phyloP scores from a whole-genome alignment of 192 early-diverging fungal genomes.

The Coemansia sp. region DNA sequence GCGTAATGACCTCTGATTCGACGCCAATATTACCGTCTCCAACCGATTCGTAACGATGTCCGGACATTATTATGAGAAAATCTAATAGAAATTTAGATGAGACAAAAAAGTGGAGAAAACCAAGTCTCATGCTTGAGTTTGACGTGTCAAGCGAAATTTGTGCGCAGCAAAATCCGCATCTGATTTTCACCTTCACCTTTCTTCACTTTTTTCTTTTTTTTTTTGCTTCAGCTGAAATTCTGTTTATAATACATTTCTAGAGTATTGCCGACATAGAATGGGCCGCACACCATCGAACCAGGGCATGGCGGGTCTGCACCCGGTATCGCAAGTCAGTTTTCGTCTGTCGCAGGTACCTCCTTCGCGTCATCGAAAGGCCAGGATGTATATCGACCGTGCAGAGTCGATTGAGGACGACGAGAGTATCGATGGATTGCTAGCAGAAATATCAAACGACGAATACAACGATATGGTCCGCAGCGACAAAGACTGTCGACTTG shows the following conservation, averaged over 20 bases:
- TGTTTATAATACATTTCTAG: neutral
- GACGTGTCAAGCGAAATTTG: too few relatives aligned
- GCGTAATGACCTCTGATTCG: constrained; percentile 40
- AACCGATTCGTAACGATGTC: constrained; percentile 40
- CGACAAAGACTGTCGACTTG: neutral
- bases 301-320: constrained; percentile 14
- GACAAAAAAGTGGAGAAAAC: neutral
- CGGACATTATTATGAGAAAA: constrained; percentile 17
- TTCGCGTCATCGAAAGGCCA: constrained; percentile 14
- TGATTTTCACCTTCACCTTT: too few relatives aligned
- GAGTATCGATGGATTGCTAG: neutral
- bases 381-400: constrained; percentile 15
- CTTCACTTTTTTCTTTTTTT: too few relatives aligned
- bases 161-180: too few relatives aligned
- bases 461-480: neutral
- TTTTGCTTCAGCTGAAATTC: neutral
- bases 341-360: constrained; percentile 42
- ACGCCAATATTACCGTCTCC: constrained; percentile 49
- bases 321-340: constrained; percentile 34
- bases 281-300: constrained; percentile 11
- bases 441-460: constrained; percentile 4
- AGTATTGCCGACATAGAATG: constrained; percentile 2
- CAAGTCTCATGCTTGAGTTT: too few relatives aligned
- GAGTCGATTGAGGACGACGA: constrained; percentile 44
- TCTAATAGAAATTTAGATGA: neutral